Percentiles rank a stretch among this genome's conserved stretches.
Conservation (phyloP, 2,329 filamentous ascomycete species). For the Trichoderma koningiopsis region DNA sequence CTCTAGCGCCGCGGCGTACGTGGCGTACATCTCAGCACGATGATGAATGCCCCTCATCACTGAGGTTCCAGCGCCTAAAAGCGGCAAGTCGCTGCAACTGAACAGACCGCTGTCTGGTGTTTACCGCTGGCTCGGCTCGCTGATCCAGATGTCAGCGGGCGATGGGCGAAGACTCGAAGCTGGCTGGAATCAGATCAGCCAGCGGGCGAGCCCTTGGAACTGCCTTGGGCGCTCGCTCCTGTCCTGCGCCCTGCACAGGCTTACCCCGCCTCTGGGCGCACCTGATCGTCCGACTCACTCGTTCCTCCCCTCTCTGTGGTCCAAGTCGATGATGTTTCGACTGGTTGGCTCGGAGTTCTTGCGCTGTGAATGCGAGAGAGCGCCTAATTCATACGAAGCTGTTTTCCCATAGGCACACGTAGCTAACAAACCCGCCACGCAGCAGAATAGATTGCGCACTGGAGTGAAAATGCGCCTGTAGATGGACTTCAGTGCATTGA, state of each 20-base stretch:
- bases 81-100: constrained; percentile 17
- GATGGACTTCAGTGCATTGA: too few relatives aligned
- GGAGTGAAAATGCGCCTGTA: background rate
- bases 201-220: background rate
- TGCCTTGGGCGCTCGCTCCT: constrained; percentile 8
- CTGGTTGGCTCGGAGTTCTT: background rate
- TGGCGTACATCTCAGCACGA: constrained; percentile 33
- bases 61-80: constrained; percentile 27
- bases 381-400: background rate
- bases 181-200: background rate
- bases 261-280: constrained; percentile 22
- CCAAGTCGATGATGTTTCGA: background rate
- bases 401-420: background rate
- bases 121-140: background rate
- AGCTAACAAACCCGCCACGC: background rate
- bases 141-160: background rate
- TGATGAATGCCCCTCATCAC: constrained; percentile 27
- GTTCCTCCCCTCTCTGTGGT: background rate
- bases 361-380: background rate
- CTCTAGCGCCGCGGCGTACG: constrained; percentile 18
- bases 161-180: background rate
- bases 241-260: background rate
- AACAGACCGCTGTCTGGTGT: background rate
- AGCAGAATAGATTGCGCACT: background rate
- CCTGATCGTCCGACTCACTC: background rate